A percentile compares a stretch with the other conserved stretches of the same genome.
Evolutionary conservation across 768 basidiomycete species (phyloP).

Genomic region (Boletus tylopilopsis): DNA sequence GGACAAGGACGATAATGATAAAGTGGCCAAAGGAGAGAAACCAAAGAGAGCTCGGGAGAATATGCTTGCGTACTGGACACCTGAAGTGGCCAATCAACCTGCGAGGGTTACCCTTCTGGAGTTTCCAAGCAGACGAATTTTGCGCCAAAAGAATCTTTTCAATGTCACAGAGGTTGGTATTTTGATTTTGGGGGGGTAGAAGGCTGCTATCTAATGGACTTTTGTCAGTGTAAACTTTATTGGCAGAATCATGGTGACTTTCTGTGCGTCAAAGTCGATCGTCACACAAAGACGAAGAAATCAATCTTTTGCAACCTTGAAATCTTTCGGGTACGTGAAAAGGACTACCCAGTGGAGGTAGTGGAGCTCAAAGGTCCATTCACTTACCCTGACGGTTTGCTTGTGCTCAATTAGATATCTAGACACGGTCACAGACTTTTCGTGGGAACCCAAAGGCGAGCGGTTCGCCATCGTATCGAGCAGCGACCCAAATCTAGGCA

Average conservation of each 20-base stretch:
- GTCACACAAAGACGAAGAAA: conserved; percentile 98
- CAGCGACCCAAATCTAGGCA: conserved; percentile 89
- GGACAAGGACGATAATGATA: conserved; percentile 70
- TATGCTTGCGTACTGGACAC: conserved; percentile 96
- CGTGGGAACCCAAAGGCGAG: conserved; percentile 98
- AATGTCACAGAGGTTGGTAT: conserved; percentile 88
- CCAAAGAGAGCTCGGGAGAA: conserved; percentile 77
- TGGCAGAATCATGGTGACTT: conserved; percentile 99
- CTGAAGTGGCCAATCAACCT: conserved; percentile 94
- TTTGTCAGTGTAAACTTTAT: conserved; percentile 83
- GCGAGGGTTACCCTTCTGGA: conserved; percentile 91
- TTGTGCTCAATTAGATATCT: conserved; percentile 13
- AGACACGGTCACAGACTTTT: conserved; percentile 95
- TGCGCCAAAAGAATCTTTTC: conserved; percentile 96
- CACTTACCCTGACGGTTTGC: neutral
- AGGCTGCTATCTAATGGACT: neutral
- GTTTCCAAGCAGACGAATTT: conserved; percentile 78
- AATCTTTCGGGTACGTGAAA: conserved; percentile 95
- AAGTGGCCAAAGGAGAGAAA: conserved; percentile 39
- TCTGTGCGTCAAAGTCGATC: conserved; percentile 98
- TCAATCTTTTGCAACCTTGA: conserved; percentile 98
- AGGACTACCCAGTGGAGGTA: conserved; percentile 96
- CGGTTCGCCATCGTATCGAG: conserved; percentile 95
- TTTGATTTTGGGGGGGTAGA: neutral
- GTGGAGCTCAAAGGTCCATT: conserved; percentile 88